Evolutionary conservation across 2,329 filamentous ascomycete genomes (phyloP).

Genomic region (Colletotrichum endophyticum): DNA sequence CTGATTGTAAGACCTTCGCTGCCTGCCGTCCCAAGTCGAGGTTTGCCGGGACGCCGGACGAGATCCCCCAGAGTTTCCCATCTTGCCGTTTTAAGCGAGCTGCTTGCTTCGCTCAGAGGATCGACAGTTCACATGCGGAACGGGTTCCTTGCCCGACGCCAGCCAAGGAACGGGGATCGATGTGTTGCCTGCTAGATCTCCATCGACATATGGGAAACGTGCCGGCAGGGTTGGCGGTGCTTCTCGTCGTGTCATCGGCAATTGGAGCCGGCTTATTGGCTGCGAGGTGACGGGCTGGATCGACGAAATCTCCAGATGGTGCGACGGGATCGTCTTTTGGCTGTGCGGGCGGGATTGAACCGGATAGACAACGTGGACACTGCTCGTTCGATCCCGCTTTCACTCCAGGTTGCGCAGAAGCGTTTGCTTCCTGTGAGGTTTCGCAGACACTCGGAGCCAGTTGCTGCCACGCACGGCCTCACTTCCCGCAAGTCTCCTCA

Average conservation of each 20-base stretch:
- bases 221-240: not conserved
- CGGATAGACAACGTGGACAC: not conserved
- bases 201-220: not conserved
- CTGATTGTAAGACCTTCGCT: not conserved
- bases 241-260: not conserved
- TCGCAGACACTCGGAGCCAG: not conserved
- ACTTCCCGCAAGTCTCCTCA: not conserved
- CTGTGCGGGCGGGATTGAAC: not conserved
- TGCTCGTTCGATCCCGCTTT: not conserved
- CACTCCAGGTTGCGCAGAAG: not conserved
- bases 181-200: not conserved
- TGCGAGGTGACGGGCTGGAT: not conserved
- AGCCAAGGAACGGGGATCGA: not conserved
- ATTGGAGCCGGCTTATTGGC: not conserved
- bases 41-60: not conserved
- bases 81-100: not conserved
- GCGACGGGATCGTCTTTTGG: not conserved
- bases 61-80: not conserved
- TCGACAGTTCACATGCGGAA: not conserved
- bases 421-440: not conserved
- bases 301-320: not conserved
- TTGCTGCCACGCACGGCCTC: not conserved
- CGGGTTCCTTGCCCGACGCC: not conserved
- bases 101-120: not conserved
- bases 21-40: not conserved